Evolutionary conservation across 202 grass and related monocot genomes (phyloP), one percentile per base, ranked within the genome.

Genomic region (Sporobolus alterniflorus): DNA sequence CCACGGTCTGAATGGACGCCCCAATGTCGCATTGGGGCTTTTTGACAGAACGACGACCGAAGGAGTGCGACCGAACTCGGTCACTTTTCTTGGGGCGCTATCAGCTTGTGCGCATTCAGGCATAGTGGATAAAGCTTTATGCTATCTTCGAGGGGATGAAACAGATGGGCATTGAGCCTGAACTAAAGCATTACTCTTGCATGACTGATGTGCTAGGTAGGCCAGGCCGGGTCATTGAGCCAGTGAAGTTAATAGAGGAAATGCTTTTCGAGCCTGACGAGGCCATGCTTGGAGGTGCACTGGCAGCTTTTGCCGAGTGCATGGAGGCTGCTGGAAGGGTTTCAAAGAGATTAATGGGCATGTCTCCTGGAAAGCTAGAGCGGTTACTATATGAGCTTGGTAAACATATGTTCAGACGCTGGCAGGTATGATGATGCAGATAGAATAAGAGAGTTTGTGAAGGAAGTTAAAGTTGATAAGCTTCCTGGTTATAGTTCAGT

Each of bases 341-440:
- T 71, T 89, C 91, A 18, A 84, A 81, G 74, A 90, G 76, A 66
- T 71, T 93, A 65, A 91, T 93, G 89, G 15, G 33, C 55, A 88
- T 89, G 89, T 77, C 50, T 74, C 94, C 89, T 43, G 70, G 52
- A 30, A 93, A 88, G n/a, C n/a, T n/a, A n/a, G 75, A 91, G 91
- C 3, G 94, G 94, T 18, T 93, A 85, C 52, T 97, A 90, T 68
- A 87, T 94, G 94, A 97, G 89, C 63, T 44, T 94, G 81, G 89
- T 84, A 71, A 97, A 97, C 83, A 84, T 97, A 84, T 94, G 91
- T 88, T 93, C 87, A 25, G 91, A 94, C 72, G 84, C 81, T 60
- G 87, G 91, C 31, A 88, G 87, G 78, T 94, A 89, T 59, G 65
- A 2, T 62, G 91, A 97, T 74, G 91, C 89, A 10, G 78, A 94